A percentile compares a stretch with the other conserved stretches of the same genome.
These are phyloP conservation scores for Leccinellum albellum DNA, from an alignment of 768 basidiomycete genomes.

Conservation along the genomic window DNA sequence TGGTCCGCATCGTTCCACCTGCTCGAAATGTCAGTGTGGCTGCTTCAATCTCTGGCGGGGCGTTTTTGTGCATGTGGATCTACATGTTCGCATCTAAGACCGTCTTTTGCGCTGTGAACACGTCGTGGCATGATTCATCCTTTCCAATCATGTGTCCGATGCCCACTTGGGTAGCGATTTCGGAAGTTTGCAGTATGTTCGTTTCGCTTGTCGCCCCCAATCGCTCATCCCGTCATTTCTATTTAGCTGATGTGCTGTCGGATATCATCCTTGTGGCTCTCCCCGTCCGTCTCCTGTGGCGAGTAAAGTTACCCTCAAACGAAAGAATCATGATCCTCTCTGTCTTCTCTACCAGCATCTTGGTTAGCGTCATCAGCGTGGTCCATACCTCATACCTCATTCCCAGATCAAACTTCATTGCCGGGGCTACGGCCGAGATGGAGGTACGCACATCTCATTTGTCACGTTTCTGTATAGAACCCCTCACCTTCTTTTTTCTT, in stretches of 20 bases:
- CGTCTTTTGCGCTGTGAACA: constrained; percentile 41
- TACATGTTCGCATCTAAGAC: constrained; percentile 17
- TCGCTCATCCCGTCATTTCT: background rate
- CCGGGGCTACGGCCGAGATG: constrained; percentile 34
- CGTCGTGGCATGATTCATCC: constrained; percentile 35
- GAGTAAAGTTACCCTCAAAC: constrained; percentile 39
- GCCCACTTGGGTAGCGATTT: constrained; percentile 44
- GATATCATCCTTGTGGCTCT: constrained; percentile 44
- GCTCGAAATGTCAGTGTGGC: background rate
- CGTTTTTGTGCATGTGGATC: constrained; percentile 19
- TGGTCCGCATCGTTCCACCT: constrained; percentile 24
- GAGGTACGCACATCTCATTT: constrained; percentile 33
- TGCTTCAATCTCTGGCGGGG: background rate
- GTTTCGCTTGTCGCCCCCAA: background rate
- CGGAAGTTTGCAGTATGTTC: constrained; percentile 50
- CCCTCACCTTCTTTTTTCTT: background rate
- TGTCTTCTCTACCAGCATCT: constrained; percentile 53
- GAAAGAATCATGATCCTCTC: constrained; percentile 37
- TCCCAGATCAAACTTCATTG: constrained; percentile 13
- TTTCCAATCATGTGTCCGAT: constrained; percentile 41
- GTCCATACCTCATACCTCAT: constrained; percentile 44
- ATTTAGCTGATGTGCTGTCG: constrained; percentile 44
- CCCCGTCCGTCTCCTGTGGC: constrained; percentile 43
- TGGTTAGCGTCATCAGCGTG: constrained; percentile 42
- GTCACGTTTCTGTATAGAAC: background rate